Evolutionary conservation across 371 early-diverging fungal genomes (phyloP), one percentile per base, ranked within the genome.

Genomic region (Nematocida sp.): DNA sequence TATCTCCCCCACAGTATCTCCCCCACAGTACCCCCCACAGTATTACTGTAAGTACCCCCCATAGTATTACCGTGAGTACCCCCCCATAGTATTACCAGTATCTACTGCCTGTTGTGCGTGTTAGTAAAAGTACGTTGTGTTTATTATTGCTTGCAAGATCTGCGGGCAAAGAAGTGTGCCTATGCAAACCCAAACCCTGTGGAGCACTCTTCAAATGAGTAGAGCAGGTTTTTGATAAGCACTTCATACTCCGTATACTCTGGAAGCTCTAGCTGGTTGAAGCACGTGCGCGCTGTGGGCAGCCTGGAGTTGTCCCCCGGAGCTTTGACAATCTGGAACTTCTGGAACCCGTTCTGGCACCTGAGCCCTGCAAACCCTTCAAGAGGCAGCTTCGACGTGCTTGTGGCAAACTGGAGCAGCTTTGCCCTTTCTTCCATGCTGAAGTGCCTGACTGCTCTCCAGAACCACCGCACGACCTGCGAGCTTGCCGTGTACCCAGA

Each of bases 391-490:
- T 93, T 94, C 38, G 91, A 91, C 1, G 96, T 96, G 25, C 98
- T 96, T 0, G 98, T 97, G 21, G 89, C 90, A 85, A 95, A 97
- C 83, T 95, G 96, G 52, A 97, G 84, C 57, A 97, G 83, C 81
- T 94, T 94, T 27, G 98, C 94, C 1, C 92, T 86, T 82, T 95
- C 92, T 83, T 93, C 94, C 80, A 92, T 91, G 77, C 89, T 89
- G 82, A 95, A 93, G 75, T 90, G 89, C n/a, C 94, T 87, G 11
- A 97, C 95, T 0, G 92, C 93, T 34, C 94, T 85, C 98, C 98
- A 97, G 86, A 96, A 95, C 94, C 94, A 93, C 81, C 92, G 91
- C 50, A 97, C 87, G 76, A 91, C 93, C 15, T 91, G 89, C 3
- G 90, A 89, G 25, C 88, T 84, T 2, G 86, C 76, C 11, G 89